Percentiles rank a stretch among this genome's conserved stretches.
Conservation (phyloP, 2,329 filamentous ascomycete genomes). For the Dissoconium aciculare region DNA sequence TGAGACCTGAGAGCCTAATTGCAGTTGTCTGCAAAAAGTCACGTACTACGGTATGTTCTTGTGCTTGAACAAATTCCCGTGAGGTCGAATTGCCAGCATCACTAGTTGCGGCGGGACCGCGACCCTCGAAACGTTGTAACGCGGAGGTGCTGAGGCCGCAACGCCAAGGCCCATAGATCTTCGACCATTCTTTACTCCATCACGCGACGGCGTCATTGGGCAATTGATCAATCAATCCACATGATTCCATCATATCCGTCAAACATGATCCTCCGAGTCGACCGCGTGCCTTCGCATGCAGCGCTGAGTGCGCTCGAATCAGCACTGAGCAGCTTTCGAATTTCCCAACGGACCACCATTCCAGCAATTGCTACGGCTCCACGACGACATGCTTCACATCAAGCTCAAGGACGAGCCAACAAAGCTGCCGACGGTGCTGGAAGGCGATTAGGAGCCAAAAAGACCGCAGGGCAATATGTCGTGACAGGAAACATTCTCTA, state of each 20-base stretch:
- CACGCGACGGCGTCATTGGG: too few relatives aligned
- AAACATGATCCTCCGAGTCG: too few relatives aligned
- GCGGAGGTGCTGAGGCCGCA: conserved; percentile 10
- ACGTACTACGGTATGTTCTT: too few relatives aligned
- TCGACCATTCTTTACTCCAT: conserved; percentile 1
- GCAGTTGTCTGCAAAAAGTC: too few relatives aligned
- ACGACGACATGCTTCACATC: conserved; percentile 45
- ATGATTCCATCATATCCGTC: too few relatives aligned
- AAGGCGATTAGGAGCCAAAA: conserved; percentile 90
- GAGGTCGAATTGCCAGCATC: too few relatives aligned
- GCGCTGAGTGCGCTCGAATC: conserved; percentile 18
- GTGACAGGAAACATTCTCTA: conserved; percentile 96
- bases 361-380: conserved; percentile 5
- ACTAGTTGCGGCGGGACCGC: background rate
- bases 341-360: conserved; percentile 10
- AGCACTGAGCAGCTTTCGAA: conserved; percentile 19
- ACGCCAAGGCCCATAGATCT: conserved; percentile 4
- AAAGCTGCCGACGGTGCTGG: conserved; percentile 54
- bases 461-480: conserved; percentile 82
- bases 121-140: conserved; percentile 2
- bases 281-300: conserved; percentile 17
- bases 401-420: conserved; percentile 53
- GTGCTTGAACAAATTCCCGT: too few relatives aligned
- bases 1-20: too few relatives aligned
- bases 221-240: too few relatives aligned